A percentile compares a stretch with the other conserved stretches of the same genome.
phyloP scores from a whole-genome alignment of 2,329 filamentous ascomycete species.

The Blastomyces gilchristii region DNA sequence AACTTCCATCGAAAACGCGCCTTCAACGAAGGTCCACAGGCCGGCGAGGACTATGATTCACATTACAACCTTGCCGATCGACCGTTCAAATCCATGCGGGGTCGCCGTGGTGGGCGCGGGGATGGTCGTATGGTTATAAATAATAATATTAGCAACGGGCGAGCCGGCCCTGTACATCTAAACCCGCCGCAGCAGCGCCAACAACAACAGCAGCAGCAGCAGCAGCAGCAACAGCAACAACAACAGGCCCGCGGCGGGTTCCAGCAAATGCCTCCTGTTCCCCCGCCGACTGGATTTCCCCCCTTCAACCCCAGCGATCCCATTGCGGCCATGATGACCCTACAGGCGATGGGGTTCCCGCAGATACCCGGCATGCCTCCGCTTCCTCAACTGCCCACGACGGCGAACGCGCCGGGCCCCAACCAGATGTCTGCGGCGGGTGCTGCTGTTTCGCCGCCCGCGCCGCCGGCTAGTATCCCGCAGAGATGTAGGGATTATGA shows the following conservation, averaged over 20 bases:
- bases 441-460: conserved; percentile 22
- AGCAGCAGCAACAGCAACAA: conserved; percentile 11
- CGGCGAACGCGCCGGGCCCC: not conserved
- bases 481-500: conserved; percentile 49
- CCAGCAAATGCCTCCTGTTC: conserved; percentile 31
- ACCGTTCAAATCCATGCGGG: conserved; percentile 38
- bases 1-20: conserved; percentile 42
- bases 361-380: conserved; percentile 39
- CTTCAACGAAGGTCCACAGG: conserved; percentile 42
- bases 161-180: conserved; percentile 14
- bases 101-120: conserved; percentile 24
- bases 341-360: conserved; percentile 45
- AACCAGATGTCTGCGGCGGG: conserved; percentile 16
- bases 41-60: conserved; percentile 34
- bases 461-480: conserved; percentile 26
- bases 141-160: conserved; percentile 24
- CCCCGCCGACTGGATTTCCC: conserved; percentile 34
- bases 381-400: conserved; percentile 26
- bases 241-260: conserved; percentile 24
- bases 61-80: conserved; percentile 34
- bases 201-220: too few species aligned
- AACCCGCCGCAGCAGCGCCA: conserved; percentile 19
- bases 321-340: conserved; percentile 43
- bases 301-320: conserved; percentile 48
- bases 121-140: conserved; percentile 23